Conservation (phyloP, 2,329 filamentous ascomycete genomes). For the Trichoderma aggressivum region DNA sequence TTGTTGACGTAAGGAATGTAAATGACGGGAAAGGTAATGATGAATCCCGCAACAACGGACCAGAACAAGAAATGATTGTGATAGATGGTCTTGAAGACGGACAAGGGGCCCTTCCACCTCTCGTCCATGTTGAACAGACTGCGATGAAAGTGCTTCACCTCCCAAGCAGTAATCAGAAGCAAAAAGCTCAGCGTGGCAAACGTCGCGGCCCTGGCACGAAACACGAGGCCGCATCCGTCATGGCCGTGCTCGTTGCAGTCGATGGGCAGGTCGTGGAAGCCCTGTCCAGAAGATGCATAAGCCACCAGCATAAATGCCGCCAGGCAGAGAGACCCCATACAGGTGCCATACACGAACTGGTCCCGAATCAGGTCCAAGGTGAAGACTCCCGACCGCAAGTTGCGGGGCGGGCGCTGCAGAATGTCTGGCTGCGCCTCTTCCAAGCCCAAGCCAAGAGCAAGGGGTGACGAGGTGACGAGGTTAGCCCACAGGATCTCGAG, state of each 20-base stretch:
- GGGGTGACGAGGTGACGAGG: slow-evolving; percentile 67
- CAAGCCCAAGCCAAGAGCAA: slow-evolving; percentile 69
- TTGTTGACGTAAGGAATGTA: slow-evolving; percentile 67
- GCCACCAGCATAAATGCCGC: slow-evolving; percentile 58
- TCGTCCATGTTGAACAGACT: slow-evolving; percentile 66
- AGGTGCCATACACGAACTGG: slow-evolving; percentile 63
- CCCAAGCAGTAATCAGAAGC: slow-evolving; percentile 67
- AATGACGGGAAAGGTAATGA: slow-evolving; percentile 59
- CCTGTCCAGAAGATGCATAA: slow-evolving; percentile 46
- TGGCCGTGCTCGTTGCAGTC: slow-evolving; percentile 57
- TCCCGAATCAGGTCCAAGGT: slow-evolving; percentile 62
- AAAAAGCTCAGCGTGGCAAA: slow-evolving; percentile 68
- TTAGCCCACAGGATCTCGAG: slow-evolving; percentile 76
- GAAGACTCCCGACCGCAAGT: slow-evolving; percentile 58
- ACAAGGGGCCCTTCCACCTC: slow-evolving; percentile 45
- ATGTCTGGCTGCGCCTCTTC: slow-evolving; percentile 68
- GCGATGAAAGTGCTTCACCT: slow-evolving; percentile 67
- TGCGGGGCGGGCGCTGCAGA: slow-evolving; percentile 62
- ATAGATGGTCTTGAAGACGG: slow-evolving; percentile 60
- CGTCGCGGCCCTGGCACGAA: slow-evolving; percentile 63
- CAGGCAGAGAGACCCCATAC: slow-evolving; percentile 61
- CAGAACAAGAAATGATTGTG: slow-evolving; percentile 66
- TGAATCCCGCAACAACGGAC: slow-evolving; percentile 58
- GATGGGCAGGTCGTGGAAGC: slow-evolving; percentile 47
- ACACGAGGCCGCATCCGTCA: slow-evolving; percentile 53